phyloP scores from a whole-genome alignment of 2,329 filamentous ascomycete genomes.

The Fusarium xylarioides region DNA sequence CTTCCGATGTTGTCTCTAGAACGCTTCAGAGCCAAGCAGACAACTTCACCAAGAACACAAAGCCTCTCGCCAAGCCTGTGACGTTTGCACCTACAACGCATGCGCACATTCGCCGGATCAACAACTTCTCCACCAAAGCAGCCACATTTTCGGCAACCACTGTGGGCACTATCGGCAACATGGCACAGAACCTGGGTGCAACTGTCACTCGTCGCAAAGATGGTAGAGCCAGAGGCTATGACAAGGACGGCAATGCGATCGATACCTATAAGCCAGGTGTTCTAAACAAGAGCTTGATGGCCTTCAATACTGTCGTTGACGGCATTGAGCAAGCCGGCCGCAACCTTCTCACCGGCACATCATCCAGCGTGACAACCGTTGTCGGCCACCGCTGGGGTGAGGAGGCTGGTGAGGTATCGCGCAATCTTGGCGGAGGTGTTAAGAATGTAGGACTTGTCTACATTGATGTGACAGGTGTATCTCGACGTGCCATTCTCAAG shows the following conservation, averaged over 20 bases:
- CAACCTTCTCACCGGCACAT: constrained; percentile 77
- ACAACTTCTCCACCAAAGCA: constrained; percentile 82
- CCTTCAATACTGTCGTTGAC: constrained; percentile 93
- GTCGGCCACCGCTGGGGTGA: constrained; percentile 89
- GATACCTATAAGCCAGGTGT: constrained; percentile 85
- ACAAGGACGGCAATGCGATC: constrained; percentile 73
- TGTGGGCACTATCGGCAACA: constrained; percentile 81
- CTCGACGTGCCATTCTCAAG: constrained; percentile 88
- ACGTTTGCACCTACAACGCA: constrained; percentile 89
- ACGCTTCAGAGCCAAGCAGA: constrained; percentile 81
- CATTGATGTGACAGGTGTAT: constrained; percentile 94
- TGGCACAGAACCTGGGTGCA: constrained; percentile 91
- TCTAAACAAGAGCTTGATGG: constrained; percentile 95
- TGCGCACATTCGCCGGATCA: constrained; percentile 85
- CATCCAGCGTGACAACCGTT: constrained; percentile 82
- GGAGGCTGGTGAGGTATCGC: constrained; percentile 83
- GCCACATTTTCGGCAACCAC: constrained; percentile 86
- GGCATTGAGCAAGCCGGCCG: constrained; percentile 89
- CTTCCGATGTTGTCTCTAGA: constrained; percentile 81
- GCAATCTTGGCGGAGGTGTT: constrained; percentile 81
- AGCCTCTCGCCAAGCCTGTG: constrained; percentile 81
- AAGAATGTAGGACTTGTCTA: constrained; percentile 98
- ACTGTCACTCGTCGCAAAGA: constrained; percentile 65
- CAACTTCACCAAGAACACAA: constrained; percentile 80
- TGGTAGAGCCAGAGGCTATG: constrained; percentile 66